These are phyloP conservation scores for Zymoseptoria crescenta DNA, from an alignment of 2,329 filamentous ascomycete genomes.

Conservation along the genomic window DNA sequence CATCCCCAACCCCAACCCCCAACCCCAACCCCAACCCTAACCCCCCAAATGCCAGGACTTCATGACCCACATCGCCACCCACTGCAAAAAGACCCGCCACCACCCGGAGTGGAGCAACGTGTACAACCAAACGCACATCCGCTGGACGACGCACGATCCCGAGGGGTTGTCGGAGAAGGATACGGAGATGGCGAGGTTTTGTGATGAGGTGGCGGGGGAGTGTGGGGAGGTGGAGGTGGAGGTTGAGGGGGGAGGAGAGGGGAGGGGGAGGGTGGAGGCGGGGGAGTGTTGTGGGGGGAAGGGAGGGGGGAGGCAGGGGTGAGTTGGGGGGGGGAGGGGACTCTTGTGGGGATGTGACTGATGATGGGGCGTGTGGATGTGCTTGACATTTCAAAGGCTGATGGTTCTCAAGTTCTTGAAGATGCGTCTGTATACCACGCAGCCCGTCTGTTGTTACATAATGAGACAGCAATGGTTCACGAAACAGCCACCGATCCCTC, in stretches of 20 bases:
- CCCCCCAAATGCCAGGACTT: slow-evolving; percentile 52
- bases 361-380: too few species aligned
- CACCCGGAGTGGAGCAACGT: slow-evolving; percentile 74
- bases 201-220: slow-evolving; percentile 42
- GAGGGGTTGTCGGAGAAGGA: slow-evolving; percentile 59
- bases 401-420: too few species aligned
- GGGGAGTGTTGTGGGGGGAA: slow-evolving; percentile 14
- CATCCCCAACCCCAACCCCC: too few species aligned
- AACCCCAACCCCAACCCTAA: too few species aligned
- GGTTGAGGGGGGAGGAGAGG: slow-evolving; percentile 3
- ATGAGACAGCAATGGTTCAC: too few species aligned
- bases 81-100: slow-evolving; percentile 61
- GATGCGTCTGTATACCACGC: too few species aligned
- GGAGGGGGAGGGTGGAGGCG: slow-evolving; percentile 10
- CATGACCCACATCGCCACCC: slow-evolving; percentile 62
- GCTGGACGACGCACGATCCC: slow-evolving; percentile 66
- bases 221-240: slow-evolving; percentile 20
- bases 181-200: slow-evolving; percentile 53
- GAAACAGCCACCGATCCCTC: too few species aligned
- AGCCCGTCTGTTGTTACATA: not conserved
- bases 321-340: too few species aligned
- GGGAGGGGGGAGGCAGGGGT: slow-evolving; percentile 6
- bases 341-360: too few species aligned
- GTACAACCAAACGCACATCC: slow-evolving; percentile 62
- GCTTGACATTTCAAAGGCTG: too few species aligned